Conservation (phyloP, 2,329 filamentous ascomycete species). For the Aaosphaeria arxii region DNA sequence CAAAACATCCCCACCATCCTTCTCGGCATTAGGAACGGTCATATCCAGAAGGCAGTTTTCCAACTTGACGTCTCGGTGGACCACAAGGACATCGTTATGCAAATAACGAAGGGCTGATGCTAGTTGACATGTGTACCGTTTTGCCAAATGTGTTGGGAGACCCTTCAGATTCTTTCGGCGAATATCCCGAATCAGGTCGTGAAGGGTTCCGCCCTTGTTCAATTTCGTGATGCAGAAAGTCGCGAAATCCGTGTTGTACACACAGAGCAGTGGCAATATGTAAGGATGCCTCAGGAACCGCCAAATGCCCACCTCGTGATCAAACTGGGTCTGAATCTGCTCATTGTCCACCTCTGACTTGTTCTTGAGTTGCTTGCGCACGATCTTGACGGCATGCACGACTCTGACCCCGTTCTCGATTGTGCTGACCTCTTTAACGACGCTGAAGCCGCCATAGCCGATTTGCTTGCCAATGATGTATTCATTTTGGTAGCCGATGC, state of each 20-base stretch:
- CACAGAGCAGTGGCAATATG: slow-evolving; percentile 60
- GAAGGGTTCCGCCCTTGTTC: slow-evolving; percentile 62
- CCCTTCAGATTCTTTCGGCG: slow-evolving; percentile 44
- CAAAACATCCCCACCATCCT: slow-evolving; percentile 55
- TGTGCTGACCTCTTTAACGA: slow-evolving; percentile 65
- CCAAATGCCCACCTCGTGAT: slow-evolving; percentile 68
- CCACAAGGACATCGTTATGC: slow-evolving; percentile 64
- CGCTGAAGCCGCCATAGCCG: slow-evolving; percentile 64
- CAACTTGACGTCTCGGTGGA: slow-evolving; percentile 67
- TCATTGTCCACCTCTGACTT: slow-evolving; percentile 62
- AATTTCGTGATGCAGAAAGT: slow-evolving; percentile 67
- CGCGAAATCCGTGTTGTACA: slow-evolving; percentile 66
- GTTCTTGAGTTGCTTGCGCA: slow-evolving; percentile 56
- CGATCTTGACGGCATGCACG: slow-evolving; percentile 65
- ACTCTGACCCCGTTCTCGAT: slow-evolving; percentile 53
- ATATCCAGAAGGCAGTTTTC: slow-evolving; percentile 66
- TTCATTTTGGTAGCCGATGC: slow-evolving; percentile 58
- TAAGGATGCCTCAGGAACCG: slow-evolving; percentile 62
- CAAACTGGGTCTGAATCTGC: slow-evolving; percentile 63
- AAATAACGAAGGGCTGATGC: slow-evolving; percentile 64
- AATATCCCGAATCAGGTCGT: slow-evolving; percentile 58
- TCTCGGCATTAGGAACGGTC: slow-evolving; percentile 45
- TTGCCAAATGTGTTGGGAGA: slow-evolving; percentile 51
- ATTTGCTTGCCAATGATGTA: slow-evolving; percentile 67
- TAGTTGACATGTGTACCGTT: slow-evolving; percentile 61